Evolutionary conservation across 1,139 yeast species (phyloP).

Genomic region (Arxiozyma telluris): DNA sequence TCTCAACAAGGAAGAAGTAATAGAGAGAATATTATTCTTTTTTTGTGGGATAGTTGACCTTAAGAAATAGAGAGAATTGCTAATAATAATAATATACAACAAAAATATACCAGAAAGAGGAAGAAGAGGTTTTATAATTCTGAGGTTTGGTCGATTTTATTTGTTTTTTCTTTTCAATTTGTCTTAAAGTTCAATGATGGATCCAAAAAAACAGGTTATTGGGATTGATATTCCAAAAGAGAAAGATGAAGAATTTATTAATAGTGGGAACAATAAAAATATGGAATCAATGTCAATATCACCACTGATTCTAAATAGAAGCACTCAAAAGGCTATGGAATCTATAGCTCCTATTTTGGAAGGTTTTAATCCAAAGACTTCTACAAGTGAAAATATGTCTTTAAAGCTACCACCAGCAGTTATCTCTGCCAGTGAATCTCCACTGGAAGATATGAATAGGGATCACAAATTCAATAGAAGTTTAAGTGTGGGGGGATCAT

Average conservation of each 20-base stretch:
- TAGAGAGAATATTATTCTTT: no score
- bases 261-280: background rate
- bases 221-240: conserved; percentile 5
- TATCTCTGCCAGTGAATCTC: conserved; percentile 14
- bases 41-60: background rate
- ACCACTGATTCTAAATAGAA: conserved; percentile 28
- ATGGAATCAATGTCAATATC: conserved; percentile 22
- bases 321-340: conserved; percentile 53
- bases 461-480: conserved; percentile 22
- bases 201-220: background rate
- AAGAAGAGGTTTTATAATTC: background rate
- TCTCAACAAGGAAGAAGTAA: background rate
- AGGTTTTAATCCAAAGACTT: conserved; percentile 61
- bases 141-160: no score
- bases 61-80: background rate
- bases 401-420: conserved; percentile 33
- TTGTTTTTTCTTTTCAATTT: background rate
- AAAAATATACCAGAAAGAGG: background rate
- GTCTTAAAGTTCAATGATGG: conserved; percentile 1
- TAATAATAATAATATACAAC: no score
- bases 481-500: conserved; percentile 11
- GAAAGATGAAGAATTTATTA: background rate
- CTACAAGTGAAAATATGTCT: conserved; percentile 45
- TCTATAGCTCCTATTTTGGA: conserved; percentile 72
- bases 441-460: conserved; percentile 20